These are phyloP conservation scores for Microsporum audouinii DNA, from an alignment of 2,329 filamentous ascomycete species.

Conservation along the genomic window DNA sequence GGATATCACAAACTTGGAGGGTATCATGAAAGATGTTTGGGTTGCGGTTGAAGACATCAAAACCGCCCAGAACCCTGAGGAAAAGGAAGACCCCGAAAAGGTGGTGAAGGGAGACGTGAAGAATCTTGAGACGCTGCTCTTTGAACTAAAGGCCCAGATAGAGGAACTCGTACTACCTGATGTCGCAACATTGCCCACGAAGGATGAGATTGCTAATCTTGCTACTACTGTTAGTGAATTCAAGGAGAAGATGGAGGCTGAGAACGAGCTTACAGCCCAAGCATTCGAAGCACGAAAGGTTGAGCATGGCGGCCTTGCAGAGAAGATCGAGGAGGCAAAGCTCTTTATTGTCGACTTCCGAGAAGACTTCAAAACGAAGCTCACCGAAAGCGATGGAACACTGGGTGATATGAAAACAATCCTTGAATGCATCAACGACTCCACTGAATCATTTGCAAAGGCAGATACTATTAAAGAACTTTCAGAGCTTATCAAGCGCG, in stretches of 20 bases:
- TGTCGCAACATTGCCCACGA: constrained; percentile 58
- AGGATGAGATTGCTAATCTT: constrained; percentile 62
- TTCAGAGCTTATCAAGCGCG: constrained; percentile 62
- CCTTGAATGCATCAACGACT: constrained; percentile 58
- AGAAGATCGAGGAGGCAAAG: constrained; percentile 70
- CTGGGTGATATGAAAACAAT: constrained; percentile 44
- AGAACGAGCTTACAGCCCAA: constrained; percentile 63
- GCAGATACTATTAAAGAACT: constrained; percentile 58
- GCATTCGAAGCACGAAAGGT: constrained; percentile 73
- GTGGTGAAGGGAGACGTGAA: constrained; percentile 75
- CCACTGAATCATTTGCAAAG: constrained; percentile 35
- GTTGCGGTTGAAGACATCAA: constrained; percentile 61
- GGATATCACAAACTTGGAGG: constrained; percentile 63
- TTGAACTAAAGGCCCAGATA: constrained; percentile 72
- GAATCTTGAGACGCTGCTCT: constrained; percentile 64
- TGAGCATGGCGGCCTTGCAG: constrained; percentile 66
- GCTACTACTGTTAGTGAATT: constrained; percentile 60
- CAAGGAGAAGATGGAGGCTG: constrained; percentile 38
- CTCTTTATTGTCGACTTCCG: constrained; percentile 66
- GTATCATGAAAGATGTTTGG: constrained; percentile 67
- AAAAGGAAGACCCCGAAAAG: constrained; percentile 46
- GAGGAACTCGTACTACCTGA: constrained; percentile 63
- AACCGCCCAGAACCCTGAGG: constrained; percentile 29
- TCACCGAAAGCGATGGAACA: constrained; percentile 62
- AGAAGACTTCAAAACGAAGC: constrained; percentile 60